These are phyloP conservation scores for Pilatotrama ljubarskyi DNA, from an alignment of 768 basidiomycete species.

Conservation along the genomic window DNA sequence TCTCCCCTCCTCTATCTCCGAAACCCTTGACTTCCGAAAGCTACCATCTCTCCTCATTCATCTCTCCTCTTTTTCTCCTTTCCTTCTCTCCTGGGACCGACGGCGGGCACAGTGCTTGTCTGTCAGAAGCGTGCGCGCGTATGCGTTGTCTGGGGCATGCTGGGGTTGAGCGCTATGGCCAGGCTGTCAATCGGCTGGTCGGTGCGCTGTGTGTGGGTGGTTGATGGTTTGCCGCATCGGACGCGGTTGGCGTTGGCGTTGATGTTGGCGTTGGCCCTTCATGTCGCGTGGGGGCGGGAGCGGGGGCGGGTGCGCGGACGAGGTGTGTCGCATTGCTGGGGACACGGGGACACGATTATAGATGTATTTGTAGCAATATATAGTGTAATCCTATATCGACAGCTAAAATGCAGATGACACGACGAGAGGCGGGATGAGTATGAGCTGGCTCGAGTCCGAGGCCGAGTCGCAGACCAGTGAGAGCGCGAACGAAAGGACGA, in stretches of 20 bases:
- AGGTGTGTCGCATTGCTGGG: conserved; percentile 8
- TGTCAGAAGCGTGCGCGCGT: background rate
- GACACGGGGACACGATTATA: conserved; percentile 17
- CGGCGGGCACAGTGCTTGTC: background rate
- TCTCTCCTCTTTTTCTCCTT: background rate
- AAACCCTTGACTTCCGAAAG: background rate
- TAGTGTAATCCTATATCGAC: conserved; percentile 29
- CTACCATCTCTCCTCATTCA: background rate
- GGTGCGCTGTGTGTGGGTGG: background rate
- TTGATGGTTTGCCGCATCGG: too few species aligned
- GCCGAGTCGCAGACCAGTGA: background rate
- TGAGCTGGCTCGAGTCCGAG: background rate
- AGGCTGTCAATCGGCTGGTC: background rate
- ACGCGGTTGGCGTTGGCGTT: background rate
- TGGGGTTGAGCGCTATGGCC: background rate
- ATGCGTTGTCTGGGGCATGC: background rate
- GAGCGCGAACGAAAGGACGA: background rate
- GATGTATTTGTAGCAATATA: conserved; percentile 30
- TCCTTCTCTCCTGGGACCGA: background rate
- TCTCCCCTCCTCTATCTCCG: background rate
- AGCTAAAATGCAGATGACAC: background rate
- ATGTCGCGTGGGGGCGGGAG: too few species aligned
- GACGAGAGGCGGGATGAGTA: background rate
- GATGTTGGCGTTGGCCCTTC: background rate
- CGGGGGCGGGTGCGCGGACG: background rate